These are phyloP conservation scores for Tolypocladium endophyticum DNA, from an alignment of 2,329 filamentous ascomycete species.

Conservation along the genomic window DNA sequence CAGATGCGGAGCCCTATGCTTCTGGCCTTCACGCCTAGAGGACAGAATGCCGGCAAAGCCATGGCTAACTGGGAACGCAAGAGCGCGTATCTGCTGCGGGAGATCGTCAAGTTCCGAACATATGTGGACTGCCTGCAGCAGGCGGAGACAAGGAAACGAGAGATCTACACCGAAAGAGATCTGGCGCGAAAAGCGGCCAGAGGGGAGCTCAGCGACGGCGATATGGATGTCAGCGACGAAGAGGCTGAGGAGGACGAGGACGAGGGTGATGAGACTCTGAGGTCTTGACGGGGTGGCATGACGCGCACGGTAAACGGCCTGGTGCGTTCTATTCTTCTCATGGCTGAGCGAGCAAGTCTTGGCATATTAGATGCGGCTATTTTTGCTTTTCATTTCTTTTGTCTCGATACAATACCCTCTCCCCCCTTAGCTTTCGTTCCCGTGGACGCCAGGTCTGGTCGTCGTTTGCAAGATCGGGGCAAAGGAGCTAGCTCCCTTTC, in stretches of 20 bases:
- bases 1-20: conserved; percentile 79
- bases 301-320: not conserved
- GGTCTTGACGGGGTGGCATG: conserved; percentile 11
- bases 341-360: not conserved
- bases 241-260: conserved; percentile 22
- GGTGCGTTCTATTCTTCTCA: not conserved
- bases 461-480: not conserved
- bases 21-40: conserved; percentile 77
- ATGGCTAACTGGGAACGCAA: conserved; percentile 98
- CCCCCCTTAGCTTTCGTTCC: not conserved
- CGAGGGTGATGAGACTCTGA: conserved; percentile 24
- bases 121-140: conserved; percentile 79
- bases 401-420: conserved; percentile 1
- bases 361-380: not conserved
- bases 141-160: conserved; percentile 58
- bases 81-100: conserved; percentile 77
- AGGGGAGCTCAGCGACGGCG: conserved; percentile 32
- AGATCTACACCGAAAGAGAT: conserved; percentile 56
- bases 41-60: conserved; percentile 69
- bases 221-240: conserved; percentile 19
- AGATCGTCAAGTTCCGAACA: conserved; percentile 94
- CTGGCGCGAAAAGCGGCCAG: conserved; percentile 36
- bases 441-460: not conserved
- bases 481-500: not conserved
- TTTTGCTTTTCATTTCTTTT: not conserved